phyloP scores from a whole-genome alignment of 1,284 basidiomycete species.

The Cutaneotrichosporon sp. region DNA sequence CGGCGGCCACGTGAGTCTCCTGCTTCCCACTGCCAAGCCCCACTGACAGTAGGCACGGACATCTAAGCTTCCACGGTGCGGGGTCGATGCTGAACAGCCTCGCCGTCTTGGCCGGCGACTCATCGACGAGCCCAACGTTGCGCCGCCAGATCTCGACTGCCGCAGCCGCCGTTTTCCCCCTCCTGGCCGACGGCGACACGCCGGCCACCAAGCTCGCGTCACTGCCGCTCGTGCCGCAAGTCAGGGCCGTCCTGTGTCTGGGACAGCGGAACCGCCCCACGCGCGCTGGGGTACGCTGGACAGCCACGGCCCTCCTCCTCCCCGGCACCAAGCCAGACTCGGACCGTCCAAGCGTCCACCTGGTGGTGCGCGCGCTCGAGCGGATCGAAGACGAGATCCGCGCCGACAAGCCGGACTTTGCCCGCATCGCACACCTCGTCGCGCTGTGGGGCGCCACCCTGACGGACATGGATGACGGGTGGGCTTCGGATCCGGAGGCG shows the following conservation, averaged over 20 bases:
- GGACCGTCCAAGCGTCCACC: too few relatives aligned
- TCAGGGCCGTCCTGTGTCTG: neutral
- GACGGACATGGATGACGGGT: neutral
- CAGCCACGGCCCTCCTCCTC: neutral
- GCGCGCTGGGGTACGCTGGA: neutral
- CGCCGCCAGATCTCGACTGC: neutral
- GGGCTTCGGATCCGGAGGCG: neutral
- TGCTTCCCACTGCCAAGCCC: too few relatives aligned
- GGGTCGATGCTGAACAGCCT: neutral
- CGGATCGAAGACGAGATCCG: neutral
- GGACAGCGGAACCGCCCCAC: neutral
- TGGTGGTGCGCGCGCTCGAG: neutral
- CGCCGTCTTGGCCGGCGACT: neutral
- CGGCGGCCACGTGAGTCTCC: neutral
- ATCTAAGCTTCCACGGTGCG: neutral
- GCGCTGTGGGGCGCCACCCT: neutral
- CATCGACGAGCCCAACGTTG: neutral
- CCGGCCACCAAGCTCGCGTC: neutral
- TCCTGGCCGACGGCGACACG: neutral
- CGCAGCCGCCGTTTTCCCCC: neutral
- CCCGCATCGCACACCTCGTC: neutral
- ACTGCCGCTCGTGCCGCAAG: neutral
- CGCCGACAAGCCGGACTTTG: neutral
- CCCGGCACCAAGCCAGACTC: neutral
- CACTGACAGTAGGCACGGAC: neutral